phyloP scores from a whole-genome alignment of 2,329 filamentous ascomycete genomes.

The Lecanicillium sp. region DNA sequence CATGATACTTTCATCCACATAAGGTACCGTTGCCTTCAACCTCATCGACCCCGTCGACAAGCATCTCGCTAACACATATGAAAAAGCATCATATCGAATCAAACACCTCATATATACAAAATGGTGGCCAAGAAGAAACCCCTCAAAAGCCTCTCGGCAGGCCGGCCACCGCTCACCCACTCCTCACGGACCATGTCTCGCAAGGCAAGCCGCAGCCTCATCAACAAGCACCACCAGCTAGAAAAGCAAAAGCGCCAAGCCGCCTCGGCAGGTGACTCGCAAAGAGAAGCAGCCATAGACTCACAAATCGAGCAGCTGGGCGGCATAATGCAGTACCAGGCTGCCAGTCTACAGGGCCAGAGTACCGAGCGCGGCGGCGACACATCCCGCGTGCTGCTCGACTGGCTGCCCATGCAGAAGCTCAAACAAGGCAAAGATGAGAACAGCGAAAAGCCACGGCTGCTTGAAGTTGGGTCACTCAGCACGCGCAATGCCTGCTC shows the following conservation, averaged over 20 bases:
- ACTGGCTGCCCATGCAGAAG: conserved; percentile 43
- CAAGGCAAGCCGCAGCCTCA: conserved; percentile 55
- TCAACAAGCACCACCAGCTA: conserved; percentile 58
- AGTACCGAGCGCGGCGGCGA: conserved; percentile 59
- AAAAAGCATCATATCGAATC: too few species aligned
- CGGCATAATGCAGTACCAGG: conserved; percentile 56
- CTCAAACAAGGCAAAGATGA: conserved; percentile 14
- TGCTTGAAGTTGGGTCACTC: conserved; percentile 86
- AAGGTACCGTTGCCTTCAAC: too few species aligned
- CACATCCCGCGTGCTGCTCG: conserved; percentile 55
- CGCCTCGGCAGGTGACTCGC: conserved; percentile 40
- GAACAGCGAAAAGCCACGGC: conserved; percentile 35
- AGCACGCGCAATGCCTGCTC: conserved; percentile 82
- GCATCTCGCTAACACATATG: too few species aligned
- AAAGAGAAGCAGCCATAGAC: conserved; percentile 36
- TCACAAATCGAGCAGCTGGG: conserved; percentile 50
- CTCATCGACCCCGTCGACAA: too few species aligned
- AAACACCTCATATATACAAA: background rate
- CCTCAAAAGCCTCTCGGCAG: conserved; percentile 35
- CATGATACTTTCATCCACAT: too few species aligned
- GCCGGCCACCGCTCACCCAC: conserved; percentile 49
- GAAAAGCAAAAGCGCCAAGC: conserved; percentile 56
- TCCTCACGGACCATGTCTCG: conserved; percentile 52
- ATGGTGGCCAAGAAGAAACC: conserved; percentile 42
- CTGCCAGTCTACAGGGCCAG: conserved; percentile 62